Evolutionary conservation across 305 asterid genomes (phyloP).

Genomic region (Solanum hybrid): DNA sequence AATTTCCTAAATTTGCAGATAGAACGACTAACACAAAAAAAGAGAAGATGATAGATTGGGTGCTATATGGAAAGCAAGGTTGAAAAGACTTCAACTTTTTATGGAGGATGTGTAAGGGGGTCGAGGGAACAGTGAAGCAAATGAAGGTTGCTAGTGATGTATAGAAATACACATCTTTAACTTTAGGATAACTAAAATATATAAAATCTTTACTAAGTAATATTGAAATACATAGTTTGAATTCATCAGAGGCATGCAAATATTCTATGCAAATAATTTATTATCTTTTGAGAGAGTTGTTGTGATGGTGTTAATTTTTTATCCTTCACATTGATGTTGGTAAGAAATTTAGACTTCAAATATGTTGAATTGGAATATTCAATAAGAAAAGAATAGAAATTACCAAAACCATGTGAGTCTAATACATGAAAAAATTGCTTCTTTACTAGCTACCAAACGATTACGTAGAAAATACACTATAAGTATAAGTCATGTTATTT

Average conservation of each 20-base stretch:
- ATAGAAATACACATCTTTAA: background rate
- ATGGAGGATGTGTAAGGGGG: background rate
- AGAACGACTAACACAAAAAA: background rate
- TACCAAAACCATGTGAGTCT: background rate
- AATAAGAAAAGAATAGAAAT: background rate
- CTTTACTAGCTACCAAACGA: background rate
- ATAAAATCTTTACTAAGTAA: background rate
- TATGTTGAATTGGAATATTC: background rate
- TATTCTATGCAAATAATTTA: background rate
- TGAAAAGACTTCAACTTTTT: background rate
- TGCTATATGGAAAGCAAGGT: background rate
- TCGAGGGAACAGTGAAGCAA: background rate
- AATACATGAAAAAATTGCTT: background rate
- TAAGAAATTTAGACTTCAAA: background rate
- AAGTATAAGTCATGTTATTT: background rate
- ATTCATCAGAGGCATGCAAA: background rate
- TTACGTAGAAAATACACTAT: background rate
- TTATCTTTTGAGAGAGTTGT: background rate
- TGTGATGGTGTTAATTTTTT: background rate
- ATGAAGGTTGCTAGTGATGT: background rate
- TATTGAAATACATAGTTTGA: background rate
- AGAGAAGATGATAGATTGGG: background rate
- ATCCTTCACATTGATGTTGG: background rate
- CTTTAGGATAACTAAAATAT: background rate
- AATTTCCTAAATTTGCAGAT: too few species aligned